These are phyloP conservation scores for Sclerotinia sclerotiorum DNA, from an alignment of 2,329 filamentous ascomycete species.

Conservation along the genomic window DNA sequence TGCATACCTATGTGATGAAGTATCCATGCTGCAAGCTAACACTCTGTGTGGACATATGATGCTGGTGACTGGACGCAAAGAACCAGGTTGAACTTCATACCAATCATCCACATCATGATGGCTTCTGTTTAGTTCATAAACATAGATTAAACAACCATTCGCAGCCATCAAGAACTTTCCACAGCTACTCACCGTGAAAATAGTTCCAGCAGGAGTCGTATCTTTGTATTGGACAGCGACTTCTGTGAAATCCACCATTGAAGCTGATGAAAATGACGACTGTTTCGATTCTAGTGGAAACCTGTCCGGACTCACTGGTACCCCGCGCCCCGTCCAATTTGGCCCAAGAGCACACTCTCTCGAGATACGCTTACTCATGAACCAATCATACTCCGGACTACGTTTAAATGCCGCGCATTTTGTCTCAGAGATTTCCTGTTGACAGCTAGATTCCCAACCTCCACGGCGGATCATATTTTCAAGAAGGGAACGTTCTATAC, in stretches of 20 bases:
- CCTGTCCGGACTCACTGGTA: slow-evolving; percentile 22
- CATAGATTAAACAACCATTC: slow-evolving; percentile 53
- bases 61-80: slow-evolving; percentile 49
- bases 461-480: slow-evolving; percentile 54
- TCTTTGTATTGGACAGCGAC: slow-evolving; percentile 37
- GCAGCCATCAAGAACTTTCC: slow-evolving; percentile 58
- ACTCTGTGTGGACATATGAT: slow-evolving; percentile 58
- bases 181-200: slow-evolving; percentile 53
- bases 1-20: slow-evolving; percentile 53
- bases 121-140: slow-evolving; percentile 48
- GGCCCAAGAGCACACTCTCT: slow-evolving; percentile 45
- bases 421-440: slow-evolving; percentile 18
- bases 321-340: slow-evolving; percentile 36
- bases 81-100: slow-evolving; percentile 30
- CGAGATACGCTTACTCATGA: slow-evolving; percentile 46
- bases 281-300: slow-evolving; percentile 11
- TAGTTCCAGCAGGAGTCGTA: slow-evolving; percentile 30
- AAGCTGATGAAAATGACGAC: slow-evolving; percentile 41
- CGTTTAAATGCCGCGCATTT: slow-evolving; percentile 23
- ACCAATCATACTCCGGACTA: slow-evolving; percentile 36
- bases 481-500: slow-evolving; percentile 53
- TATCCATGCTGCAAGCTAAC: slow-evolving; percentile 62
- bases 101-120: slow-evolving; percentile 18
- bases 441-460: slow-evolving; percentile 52
- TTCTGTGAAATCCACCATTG: slow-evolving; percentile 43